These are phyloP conservation scores for Pseudonitzschia multiseries DNA, from an alignment of 108 stramenopile genomes.

Conservation along the genomic window DNA sequence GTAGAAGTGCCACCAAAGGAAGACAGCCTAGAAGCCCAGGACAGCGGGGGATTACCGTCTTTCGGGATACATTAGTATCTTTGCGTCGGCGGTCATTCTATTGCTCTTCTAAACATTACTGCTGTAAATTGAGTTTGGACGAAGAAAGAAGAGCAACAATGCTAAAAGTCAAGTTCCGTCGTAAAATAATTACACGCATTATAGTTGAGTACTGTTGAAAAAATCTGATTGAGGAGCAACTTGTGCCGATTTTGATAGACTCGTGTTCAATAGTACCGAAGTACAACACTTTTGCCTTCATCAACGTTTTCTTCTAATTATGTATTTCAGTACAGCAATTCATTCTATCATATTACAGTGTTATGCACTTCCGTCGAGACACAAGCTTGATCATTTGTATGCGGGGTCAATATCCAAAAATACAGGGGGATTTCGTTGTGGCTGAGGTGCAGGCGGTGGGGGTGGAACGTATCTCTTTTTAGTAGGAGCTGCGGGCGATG, in stretches of 20 bases:
- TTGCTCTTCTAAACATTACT: background rate
- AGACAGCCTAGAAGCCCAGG: background rate
- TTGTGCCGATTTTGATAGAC: background rate
- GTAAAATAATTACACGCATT: too few species aligned
- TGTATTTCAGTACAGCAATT: background rate
- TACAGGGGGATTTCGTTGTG: background rate
- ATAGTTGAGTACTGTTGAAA: too few species aligned
- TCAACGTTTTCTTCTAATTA: background rate
- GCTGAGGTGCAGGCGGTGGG: background rate
- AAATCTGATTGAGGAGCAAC: too few species aligned
- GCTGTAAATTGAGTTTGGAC: too few species aligned
- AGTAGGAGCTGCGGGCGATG: background rate
- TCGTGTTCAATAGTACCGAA: background rate
- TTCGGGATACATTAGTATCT: background rate
- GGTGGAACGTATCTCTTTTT: slow-evolving; percentile 2
- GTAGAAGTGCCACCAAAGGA: background rate
- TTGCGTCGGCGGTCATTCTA: background rate
- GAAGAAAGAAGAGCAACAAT: too few species aligned
- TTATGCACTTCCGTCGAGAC: background rate
- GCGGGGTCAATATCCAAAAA: slow-evolving; percentile 4
- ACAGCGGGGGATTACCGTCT: background rate
- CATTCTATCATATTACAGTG: background rate
- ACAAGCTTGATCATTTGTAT: background rate
- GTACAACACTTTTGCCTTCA: background rate
- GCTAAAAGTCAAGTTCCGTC: too few species aligned